Percentiles rank a stretch among this genome's conserved stretches.
These are phyloP conservation scores for Pinus tabuliformis DNA, from an alignment of 75 land plant species.

Conservation along the genomic window DNA sequence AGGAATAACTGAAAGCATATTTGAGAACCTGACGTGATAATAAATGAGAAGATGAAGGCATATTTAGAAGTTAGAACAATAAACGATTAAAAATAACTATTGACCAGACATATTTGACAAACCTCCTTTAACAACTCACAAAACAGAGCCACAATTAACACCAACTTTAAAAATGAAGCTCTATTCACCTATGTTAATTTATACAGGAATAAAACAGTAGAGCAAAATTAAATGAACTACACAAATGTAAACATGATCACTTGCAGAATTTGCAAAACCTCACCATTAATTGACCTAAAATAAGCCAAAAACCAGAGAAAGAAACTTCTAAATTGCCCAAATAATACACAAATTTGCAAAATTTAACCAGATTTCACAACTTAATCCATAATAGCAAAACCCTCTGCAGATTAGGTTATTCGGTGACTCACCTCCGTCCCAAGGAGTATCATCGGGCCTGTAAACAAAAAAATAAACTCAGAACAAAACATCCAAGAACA, in stretches of 20 bases:
- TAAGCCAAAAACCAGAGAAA: neutral
- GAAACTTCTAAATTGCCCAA: neutral
- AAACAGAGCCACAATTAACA: too few species aligned
- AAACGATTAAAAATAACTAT: too few species aligned
- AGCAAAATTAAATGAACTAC: neutral
- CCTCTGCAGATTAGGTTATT: neutral
- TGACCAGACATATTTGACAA: too few species aligned
- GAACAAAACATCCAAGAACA: neutral
- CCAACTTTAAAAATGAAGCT: too few species aligned
- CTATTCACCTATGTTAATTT: too few species aligned
- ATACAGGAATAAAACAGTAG: too few species aligned
- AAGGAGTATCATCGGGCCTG: conserved; percentile 99
- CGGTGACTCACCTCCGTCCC: conserved; percentile 87
- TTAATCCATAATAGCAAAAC: neutral
- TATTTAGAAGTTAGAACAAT: too few species aligned
- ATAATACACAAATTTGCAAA: neutral
- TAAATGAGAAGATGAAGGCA: too few species aligned
- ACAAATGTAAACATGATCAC: neutral
- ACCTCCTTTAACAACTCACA: too few species aligned
- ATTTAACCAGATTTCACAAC: neutral
- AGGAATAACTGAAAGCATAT: too few species aligned
- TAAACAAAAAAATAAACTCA: neutral
- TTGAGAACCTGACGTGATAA: too few species aligned
- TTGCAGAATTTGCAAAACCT: neutral
- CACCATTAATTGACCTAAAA: neutral